Base-by-base conservation (phyloP, 2,329 filamentous ascomycete genomes). In the Xylariaceae sp. region DNA sequence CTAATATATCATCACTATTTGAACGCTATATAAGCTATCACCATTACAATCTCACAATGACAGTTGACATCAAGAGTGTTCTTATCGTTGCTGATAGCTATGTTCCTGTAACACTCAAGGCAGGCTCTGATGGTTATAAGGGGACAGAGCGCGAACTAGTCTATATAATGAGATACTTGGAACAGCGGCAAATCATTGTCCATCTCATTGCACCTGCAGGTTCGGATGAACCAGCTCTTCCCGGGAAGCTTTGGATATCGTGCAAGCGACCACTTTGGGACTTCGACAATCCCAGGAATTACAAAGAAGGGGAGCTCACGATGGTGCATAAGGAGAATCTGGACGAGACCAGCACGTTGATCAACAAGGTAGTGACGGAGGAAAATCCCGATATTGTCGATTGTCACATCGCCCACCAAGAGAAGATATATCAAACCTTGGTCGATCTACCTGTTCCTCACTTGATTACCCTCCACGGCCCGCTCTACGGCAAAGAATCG, bases 391-490 rank as follows among this genome's bases (percentile, higher is more conserved):
- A 26, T 18, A 10, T 51, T 12, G 32, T 51, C 21, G 48, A 51
- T 40, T 51, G 48, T 29, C 21, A 44, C 7, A 44, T 51, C 18
- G 48, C 48, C 4, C 48, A 51, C 20, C 16, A 43, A 7, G n/a
- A 18, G 14, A 20, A 51, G 1, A 19, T 51, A 14, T 40, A 51
- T 40, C 5, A 12, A 9, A 20, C 41, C 1, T 18, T 51, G 5
- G n/a, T 5, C 2, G 14, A 16, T 9, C 40, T 51, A 9, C 20
- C 20, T 4, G 40, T 43, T n/a, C 48, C 48, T 7, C 20, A 20
- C 40, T 10, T 51, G 12, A 40, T 51, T 20, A 51, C 9, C n/a
- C 44, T 44, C 40, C 48, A 51, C 20, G 48, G 48, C 6, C 48
- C 48, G 12, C 21, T 48, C 26, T 32, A 19, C 20, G 23, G 23